phyloP scores from a whole-genome alignment of 768 basidiomycete species.

The Rhodosporidiobolus odoratus region DNA sequence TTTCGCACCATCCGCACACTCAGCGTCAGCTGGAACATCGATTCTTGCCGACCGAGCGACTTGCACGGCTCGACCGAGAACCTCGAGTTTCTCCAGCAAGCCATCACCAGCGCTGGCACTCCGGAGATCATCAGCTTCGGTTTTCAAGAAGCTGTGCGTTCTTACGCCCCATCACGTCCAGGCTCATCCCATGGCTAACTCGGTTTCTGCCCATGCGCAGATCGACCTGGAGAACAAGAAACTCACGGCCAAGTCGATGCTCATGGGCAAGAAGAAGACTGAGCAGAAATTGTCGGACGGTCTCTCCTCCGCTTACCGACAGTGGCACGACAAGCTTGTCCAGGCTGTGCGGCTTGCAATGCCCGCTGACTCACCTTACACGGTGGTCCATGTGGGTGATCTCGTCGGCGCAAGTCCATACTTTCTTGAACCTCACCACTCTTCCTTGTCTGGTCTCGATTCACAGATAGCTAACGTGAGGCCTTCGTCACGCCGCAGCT shows the following conservation, averaged over 20 bases:
- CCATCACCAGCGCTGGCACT: slow-evolving; percentile 62
- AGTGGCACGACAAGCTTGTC: slow-evolving; percentile 78
- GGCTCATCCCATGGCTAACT: too few species aligned
- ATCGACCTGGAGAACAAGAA: slow-evolving; percentile 90
- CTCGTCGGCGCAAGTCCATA: slow-evolving; percentile 60
- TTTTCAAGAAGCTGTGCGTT: slow-evolving; percentile 70
- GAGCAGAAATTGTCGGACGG: slow-evolving; percentile 66
- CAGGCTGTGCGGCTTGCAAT: slow-evolving; percentile 67
- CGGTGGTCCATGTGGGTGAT: slow-evolving; percentile 76
- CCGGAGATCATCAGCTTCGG: slow-evolving; percentile 91
- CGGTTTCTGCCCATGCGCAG: neutral
- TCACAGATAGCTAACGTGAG: neutral
- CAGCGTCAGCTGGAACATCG: slow-evolving; percentile 87
- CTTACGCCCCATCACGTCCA: neutral
- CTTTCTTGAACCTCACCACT: neutral
- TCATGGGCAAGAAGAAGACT: slow-evolving; percentile 67
- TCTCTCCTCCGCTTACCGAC: slow-evolving; percentile 76
- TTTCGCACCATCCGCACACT: slow-evolving; percentile 73
- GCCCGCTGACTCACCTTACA: slow-evolving; percentile 69
- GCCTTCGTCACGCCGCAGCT: slow-evolving; percentile 46
- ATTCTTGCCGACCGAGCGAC: slow-evolving; percentile 74
- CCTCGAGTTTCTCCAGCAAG: slow-evolving; percentile 70
- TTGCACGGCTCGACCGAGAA: slow-evolving; percentile 64
- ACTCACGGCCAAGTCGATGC: slow-evolving; percentile 80
- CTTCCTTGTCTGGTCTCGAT: neutral